A percentile compares a stretch with the other conserved stretches of the same genome.
phyloP scores from a whole-genome alignment of 768 basidiomycete species.

The Strobilomyces echinocephalus region DNA sequence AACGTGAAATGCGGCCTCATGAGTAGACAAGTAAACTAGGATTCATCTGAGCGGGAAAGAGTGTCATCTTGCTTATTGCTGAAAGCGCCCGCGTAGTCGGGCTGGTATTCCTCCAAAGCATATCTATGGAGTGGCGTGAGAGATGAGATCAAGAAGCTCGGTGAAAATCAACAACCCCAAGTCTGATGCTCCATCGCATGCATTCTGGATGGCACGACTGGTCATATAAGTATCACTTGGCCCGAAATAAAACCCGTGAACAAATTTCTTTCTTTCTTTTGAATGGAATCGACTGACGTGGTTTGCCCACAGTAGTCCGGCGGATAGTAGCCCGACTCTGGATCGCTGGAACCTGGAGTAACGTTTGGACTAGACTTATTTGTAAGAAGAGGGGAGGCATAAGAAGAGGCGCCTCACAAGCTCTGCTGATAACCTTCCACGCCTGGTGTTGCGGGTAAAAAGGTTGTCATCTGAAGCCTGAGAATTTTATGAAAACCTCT shows the following conservation, averaged over 20 bases:
- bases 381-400: background rate
- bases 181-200: conserved; percentile 1
- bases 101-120: background rate
- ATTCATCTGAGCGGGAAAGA: conserved; percentile 1
- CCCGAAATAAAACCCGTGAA: conserved; percentile 5
- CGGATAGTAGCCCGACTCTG: conserved; percentile 1
- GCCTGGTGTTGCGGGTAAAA: background rate
- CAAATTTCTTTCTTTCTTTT: background rate
- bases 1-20: background rate
- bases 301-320: conserved; percentile 7
- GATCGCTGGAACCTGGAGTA: background rate
- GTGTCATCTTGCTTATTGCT: conserved; percentile 2
- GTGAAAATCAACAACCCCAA: conserved; percentile 15
- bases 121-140: conserved; percentile 18
- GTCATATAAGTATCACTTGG: conserved; percentile 1
- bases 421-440: conserved; percentile 6
- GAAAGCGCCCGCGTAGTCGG: background rate
- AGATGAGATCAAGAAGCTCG: background rate
- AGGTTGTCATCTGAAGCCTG: conserved; percentile 6
- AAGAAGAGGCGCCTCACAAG: conserved; percentile 12
- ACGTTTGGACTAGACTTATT: conserved; percentile 8
- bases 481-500: background rate
- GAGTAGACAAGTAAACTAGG: conserved; percentile 6
- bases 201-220: background rate
- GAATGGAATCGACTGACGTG: conserved; percentile 10